Percentiles rank a stretch among this genome's conserved stretches.
Evolutionary conservation across 2,329 filamentous ascomycete genomes (phyloP).

Genomic region (Apiospora aurea): DNA sequence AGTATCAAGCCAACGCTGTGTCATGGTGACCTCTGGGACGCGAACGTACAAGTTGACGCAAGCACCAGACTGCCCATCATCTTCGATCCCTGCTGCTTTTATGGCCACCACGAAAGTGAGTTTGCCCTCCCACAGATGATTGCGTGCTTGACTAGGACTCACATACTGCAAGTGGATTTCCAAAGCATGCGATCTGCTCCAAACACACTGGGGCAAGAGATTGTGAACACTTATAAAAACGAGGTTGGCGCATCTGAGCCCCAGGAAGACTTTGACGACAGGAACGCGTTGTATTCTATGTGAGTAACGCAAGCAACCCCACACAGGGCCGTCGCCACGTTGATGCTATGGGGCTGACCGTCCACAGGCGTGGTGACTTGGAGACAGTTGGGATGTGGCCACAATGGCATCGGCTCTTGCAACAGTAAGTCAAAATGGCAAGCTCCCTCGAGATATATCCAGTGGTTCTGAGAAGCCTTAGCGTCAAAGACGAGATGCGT

Average conservation of each 20-base stretch:
- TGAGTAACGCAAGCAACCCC: not conserved
- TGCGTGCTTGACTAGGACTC: not conserved
- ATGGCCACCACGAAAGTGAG: slow-evolving; percentile 39
- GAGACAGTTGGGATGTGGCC: slow-evolving; percentile 1
- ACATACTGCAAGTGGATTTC: not conserved
- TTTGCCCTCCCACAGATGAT: not conserved
- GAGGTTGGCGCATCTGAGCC: not conserved
- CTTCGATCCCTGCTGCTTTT: slow-evolving; percentile 38
- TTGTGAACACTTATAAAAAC: not conserved
- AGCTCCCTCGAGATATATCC: not conserved
- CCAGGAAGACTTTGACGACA: not conserved
- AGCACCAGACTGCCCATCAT: slow-evolving; percentile 34
- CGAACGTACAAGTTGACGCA: slow-evolving; percentile 34
- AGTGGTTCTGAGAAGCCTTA: not conserved
- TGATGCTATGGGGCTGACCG: not conserved
- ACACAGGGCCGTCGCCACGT: not conserved
- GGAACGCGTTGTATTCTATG: not conserved
- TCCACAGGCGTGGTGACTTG: not conserved
- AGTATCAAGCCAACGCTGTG: slow-evolving; percentile 45
- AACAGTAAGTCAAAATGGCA: not conserved
- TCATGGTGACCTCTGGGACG: slow-evolving; percentile 43
- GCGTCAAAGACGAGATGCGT: slow-evolving; percentile 7
- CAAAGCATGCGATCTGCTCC: slow-evolving; percentile 1
- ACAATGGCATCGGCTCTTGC: not conserved
- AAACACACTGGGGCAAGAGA: not conserved